Percentiles rank a stretch among this genome's conserved stretches.
phyloP scores from a whole-genome alignment of 2,329 filamentous ascomycete genomes.

The Neoscytalidium dimidiatum region DNA sequence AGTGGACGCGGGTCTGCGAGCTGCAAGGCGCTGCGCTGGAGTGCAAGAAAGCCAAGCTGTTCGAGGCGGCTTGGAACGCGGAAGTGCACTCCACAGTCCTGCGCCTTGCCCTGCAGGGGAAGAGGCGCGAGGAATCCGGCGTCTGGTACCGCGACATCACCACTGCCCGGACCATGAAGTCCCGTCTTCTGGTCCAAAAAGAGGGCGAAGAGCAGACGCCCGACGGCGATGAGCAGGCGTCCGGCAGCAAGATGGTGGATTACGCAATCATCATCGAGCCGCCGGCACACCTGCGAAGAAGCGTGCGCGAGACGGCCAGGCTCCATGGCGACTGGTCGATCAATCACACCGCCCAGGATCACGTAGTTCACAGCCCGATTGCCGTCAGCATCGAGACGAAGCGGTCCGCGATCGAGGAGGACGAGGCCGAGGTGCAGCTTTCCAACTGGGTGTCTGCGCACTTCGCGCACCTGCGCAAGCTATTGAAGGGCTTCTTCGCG shows the following conservation, averaged over 20 bases:
- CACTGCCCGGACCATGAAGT: background rate
- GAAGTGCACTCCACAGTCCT: constrained; percentile 17
- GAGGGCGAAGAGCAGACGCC: background rate
- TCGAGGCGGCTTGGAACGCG: constrained; percentile 17
- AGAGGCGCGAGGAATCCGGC: background rate
- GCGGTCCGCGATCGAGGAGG: background rate
- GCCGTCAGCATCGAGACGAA: constrained; percentile 20
- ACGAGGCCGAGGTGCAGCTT: constrained; percentile 9
- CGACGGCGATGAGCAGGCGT: background rate
- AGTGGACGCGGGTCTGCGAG: background rate
- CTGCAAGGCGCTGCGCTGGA: background rate
- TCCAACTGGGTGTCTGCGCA: constrained; percentile 17
- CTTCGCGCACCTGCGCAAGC: constrained; percentile 5
- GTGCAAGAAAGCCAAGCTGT: background rate
- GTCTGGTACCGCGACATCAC: constrained; percentile 8
- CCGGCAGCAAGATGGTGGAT: constrained; percentile 13
- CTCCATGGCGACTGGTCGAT: background rate
- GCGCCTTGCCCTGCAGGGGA: background rate
- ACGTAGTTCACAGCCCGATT: constrained; percentile 7
- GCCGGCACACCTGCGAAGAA: background rate
- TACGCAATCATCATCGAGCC: constrained; percentile 17
- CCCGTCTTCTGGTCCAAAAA: background rate
- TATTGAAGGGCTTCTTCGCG: background rate
- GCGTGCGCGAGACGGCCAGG: background rate
- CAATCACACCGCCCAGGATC: constrained; percentile 16